phyloP scores from a whole-genome alignment of 768 basidiomycete genomes.

The Pisolithus orientalis region DNA sequence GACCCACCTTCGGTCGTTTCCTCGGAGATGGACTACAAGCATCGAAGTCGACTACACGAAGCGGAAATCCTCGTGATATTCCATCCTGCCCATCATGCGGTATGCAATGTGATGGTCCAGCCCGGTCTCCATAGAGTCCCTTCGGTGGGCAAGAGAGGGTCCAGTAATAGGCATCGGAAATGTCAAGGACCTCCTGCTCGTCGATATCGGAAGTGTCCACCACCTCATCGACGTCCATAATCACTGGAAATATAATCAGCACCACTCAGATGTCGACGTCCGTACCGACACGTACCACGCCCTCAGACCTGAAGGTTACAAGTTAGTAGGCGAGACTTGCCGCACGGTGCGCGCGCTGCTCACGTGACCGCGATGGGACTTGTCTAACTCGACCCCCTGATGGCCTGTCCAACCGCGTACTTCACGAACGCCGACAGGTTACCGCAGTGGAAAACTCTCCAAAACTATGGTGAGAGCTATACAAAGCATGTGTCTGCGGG shows the following conservation, averaged over 20 bases:
- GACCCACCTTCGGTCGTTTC: slow-evolving; percentile 32
- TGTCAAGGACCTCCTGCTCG: slow-evolving; percentile 42
- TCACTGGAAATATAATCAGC: too few relatives aligned
- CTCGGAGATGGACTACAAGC: slow-evolving; percentile 23
- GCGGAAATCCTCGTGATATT: neutral
- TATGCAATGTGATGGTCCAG: slow-evolving; percentile 2
- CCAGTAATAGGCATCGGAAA: slow-evolving; percentile 9
- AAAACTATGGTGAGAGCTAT: too few relatives aligned
- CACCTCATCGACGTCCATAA: slow-evolving; percentile 36
- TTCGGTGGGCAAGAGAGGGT: neutral
- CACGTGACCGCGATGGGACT: too few relatives aligned
- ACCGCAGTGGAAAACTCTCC: too few relatives aligned
- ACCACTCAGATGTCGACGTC: neutral
- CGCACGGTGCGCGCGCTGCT: too few relatives aligned
- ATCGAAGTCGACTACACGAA: slow-evolving; percentile 1
- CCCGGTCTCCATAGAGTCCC: neutral
- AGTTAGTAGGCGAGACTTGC: too few relatives aligned
- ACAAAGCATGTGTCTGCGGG: too few relatives aligned
- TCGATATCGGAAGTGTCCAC: slow-evolving; percentile 63
- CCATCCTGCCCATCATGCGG: neutral
- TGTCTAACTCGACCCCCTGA: too few relatives aligned
- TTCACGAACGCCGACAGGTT: too few relatives aligned
- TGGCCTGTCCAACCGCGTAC: too few relatives aligned
- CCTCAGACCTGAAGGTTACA: too few relatives aligned
- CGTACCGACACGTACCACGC: too few relatives aligned